These are phyloP conservation scores for Globisporangium nodosum DNA, from an alignment of 352 stramenopile genomes.

Conservation along the genomic window DNA sequence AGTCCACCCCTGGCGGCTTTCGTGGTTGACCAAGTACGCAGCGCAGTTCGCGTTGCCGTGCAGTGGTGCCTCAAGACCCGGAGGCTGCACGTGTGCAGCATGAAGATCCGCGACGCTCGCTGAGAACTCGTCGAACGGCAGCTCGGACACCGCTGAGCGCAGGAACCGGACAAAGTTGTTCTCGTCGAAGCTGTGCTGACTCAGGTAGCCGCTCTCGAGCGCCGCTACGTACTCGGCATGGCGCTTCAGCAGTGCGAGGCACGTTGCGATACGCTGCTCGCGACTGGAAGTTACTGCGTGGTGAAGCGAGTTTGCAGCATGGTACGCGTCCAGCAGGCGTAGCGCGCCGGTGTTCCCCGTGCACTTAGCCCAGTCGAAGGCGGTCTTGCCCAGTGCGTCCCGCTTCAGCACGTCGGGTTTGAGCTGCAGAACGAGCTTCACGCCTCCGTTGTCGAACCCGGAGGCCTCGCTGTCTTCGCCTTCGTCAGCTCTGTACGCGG, in stretches of 20 bases:
- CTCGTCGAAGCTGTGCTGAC: conserved; percentile 35
- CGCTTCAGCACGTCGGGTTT: conserved; percentile 32
- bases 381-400: conserved; percentile 47
- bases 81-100: background rate
- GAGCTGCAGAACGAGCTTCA: conserved; percentile 32
- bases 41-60: conserved; percentile 11
- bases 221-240: conserved; percentile 27
- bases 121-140: conserved; percentile 19
- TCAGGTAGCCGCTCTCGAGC: conserved; percentile 26
- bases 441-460: conserved; percentile 48
- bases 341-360: conserved; percentile 35
- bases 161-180: conserved; percentile 31
- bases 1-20: conserved; percentile 66
- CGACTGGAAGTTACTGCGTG: conserved; percentile 27
- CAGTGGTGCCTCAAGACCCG: background rate
- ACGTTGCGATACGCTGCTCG: conserved; percentile 29
- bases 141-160: conserved; percentile 4
- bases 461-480: background rate
- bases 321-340: conserved; percentile 28
- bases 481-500: background rate
- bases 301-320: conserved; percentile 26
- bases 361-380: conserved; percentile 59
- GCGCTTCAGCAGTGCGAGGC: conserved; percentile 23
- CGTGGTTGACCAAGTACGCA: conserved; percentile 40
- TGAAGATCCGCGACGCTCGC: conserved; percentile 19